A percentile compares a stretch with the other conserved stretches of the same genome.
Evolutionary conservation across 805 yeast genomes (phyloP).

Genomic region (Candida nitratophila): DNA sequence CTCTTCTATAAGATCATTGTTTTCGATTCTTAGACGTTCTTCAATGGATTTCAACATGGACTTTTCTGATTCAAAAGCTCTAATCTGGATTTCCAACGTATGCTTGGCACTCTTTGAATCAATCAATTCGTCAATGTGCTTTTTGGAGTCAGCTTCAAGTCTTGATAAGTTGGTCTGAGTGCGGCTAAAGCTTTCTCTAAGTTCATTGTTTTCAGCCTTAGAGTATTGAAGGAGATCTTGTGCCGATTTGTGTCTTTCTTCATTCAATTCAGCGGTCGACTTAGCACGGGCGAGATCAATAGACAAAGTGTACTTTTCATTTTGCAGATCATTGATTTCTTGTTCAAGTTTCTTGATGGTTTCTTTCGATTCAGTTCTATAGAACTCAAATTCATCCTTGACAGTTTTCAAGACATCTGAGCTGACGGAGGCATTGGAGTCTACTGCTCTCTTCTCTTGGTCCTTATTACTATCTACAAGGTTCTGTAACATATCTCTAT

Average conservation of each 20-base stretch:
- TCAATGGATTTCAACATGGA: constrained; percentile 42
- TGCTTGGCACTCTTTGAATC: constrained; percentile 42
- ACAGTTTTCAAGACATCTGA: not conserved
- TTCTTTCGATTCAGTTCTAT: constrained; percentile 32
- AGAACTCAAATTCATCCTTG: constrained; percentile 8
- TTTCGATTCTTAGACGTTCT: constrained; percentile 43
- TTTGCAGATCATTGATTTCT: constrained; percentile 32
- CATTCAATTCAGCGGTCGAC: constrained; percentile 46
- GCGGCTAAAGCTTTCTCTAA: constrained; percentile 30
- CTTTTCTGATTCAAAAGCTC: constrained; percentile 48
- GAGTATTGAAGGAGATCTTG: constrained; percentile 32
- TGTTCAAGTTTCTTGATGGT: constrained; percentile 43
- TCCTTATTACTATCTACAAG: constrained; percentile 11
- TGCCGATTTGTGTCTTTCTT: constrained; percentile 40
- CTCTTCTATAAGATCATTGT: constrained; percentile 48
- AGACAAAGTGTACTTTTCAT: constrained; percentile 39
- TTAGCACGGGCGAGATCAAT: constrained; percentile 46
- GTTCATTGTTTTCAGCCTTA: constrained; percentile 38
- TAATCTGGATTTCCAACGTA: constrained; percentile 35
- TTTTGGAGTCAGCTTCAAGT: constrained; percentile 44
- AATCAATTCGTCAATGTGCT: constrained; percentile 46
- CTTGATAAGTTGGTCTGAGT: constrained; percentile 35
- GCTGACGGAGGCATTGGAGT: constrained; percentile 1
- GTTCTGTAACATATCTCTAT: constrained; percentile 56
- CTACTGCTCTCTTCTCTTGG: constrained; percentile 1